Evolutionary conservation across 306 rosid genomes (phyloP).

Genomic region (Acacia crassicarpa): DNA sequence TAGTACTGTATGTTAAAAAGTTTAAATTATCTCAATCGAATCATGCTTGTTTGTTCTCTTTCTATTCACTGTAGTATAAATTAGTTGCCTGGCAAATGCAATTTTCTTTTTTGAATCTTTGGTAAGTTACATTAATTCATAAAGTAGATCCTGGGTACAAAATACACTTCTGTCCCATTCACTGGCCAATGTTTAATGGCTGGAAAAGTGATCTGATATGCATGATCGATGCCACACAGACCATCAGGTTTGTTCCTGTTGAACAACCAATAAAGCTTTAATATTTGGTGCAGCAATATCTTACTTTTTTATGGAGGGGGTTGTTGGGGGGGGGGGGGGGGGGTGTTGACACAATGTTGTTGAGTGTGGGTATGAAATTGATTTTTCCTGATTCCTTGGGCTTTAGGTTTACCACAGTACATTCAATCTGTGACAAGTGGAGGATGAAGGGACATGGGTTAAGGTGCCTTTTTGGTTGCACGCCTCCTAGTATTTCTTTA

Average conservation of each 20-base stretch:
- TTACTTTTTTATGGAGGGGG: not conserved
- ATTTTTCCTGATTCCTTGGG: not conserved
- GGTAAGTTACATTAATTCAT: not conserved
- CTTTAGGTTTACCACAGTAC: not conserved
- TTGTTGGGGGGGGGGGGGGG: no score
- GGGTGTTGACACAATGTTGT: not conserved
- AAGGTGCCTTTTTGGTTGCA: not conserved
- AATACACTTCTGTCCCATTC: not conserved
- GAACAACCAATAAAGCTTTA: not conserved
- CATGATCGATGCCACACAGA: not conserved
- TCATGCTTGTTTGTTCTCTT: not conserved
- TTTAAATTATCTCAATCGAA: not conserved
- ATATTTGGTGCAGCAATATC: not conserved
- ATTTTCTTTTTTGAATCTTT: constrained; percentile 20
- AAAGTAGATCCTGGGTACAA: not conserved
- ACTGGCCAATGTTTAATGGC: not conserved
- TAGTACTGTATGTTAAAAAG: not conserved
- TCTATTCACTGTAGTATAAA: not conserved
- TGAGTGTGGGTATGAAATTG: not conserved
- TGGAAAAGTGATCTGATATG: not conserved
- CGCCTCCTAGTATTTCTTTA: not conserved
- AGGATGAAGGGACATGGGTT: not conserved
- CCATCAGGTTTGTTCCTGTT: no score
- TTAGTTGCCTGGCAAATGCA: constrained; percentile 6
- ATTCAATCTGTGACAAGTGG: not conserved